Percentiles rank a stretch among this genome's conserved stretches.
Evolutionary conservation across 75 land plant genomes (phyloP).

Genomic region (Ceratopteris richardii): DNA sequence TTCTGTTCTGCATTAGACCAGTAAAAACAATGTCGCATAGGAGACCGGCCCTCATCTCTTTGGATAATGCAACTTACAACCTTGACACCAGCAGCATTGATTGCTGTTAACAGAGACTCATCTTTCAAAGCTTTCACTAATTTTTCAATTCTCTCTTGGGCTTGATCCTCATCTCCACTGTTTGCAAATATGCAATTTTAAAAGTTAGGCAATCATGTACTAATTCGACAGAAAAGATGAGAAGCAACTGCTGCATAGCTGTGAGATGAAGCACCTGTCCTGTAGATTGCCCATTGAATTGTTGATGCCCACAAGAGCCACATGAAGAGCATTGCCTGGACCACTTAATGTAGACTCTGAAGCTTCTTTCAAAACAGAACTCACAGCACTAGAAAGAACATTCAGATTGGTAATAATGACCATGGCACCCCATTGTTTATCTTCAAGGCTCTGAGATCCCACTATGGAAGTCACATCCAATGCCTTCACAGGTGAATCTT

Average conservation of each 20-base stretch:
- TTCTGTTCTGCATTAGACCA: conserved; percentile 67
- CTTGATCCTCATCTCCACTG: conserved; percentile 99
- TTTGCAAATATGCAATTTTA: too few relatives aligned
- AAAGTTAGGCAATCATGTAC: too few relatives aligned
- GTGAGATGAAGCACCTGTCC: conserved; percentile 86
- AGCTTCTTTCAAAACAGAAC: conserved; percentile 69
- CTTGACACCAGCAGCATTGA: conserved; percentile 63
- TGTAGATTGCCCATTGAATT: conserved; percentile 90
- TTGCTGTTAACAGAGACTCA: conserved; percentile 43
- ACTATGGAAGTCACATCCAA: conserved; percentile 1
- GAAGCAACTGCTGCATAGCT: too few relatives aligned
- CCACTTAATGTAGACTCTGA: conserved; percentile 16
- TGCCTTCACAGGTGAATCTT: conserved; percentile 53
- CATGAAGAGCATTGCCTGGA: conserved; percentile 82
- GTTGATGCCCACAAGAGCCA: conserved; percentile 88
- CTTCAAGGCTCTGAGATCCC: conserved; percentile 8
- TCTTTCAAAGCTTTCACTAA: conserved; percentile 77
- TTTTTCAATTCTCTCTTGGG: conserved; percentile 89
- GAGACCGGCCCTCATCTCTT: conserved; percentile 93
- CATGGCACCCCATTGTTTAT: conserved; percentile 87
- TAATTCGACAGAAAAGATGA: background rate
- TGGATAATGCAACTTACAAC: conserved; percentile 94
- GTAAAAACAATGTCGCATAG: conserved; percentile 91
- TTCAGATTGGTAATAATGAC: conserved; percentile 82
- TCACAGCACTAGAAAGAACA: conserved; percentile 49